Evolutionary conservation across 2,329 filamentous ascomycete species (phyloP).

Genomic region (Raffaelea ambrosiae): DNA sequence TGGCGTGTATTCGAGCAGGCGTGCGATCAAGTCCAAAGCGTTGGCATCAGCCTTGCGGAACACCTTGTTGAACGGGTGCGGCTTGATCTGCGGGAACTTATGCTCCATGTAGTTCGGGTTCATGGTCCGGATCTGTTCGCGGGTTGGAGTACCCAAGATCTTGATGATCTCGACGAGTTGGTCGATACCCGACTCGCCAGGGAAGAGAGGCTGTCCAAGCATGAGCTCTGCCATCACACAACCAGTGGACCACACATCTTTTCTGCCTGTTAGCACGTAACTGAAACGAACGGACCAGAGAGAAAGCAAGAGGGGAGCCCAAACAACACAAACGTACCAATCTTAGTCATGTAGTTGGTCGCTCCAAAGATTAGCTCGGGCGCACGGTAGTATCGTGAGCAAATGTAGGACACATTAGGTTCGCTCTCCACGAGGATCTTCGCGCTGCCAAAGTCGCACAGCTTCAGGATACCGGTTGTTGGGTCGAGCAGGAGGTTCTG

Average conservation of each 20-base stretch:
- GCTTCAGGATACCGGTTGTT: conserved; percentile 81
- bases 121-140: conserved; percentile 98
- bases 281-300: not conserved
- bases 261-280: conserved; percentile 8
- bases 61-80: conserved; percentile 97
- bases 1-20: conserved; percentile 91
- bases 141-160: conserved; percentile 89
- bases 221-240: conserved; percentile 99
- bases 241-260: conserved; percentile 98
- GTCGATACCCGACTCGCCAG: conserved; percentile 96
- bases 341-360: conserved; percentile 99
- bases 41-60: conserved; percentile 93
- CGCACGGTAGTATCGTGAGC: conserved; percentile 96
- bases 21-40: conserved; percentile 90
- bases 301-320: not conserved
- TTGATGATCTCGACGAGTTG: conserved; percentile 99
- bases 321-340: conserved; percentile 57
- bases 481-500: conserved; percentile 95
- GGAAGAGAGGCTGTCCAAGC: conserved; percentile 96
- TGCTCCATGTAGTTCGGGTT: conserved; percentile 99
- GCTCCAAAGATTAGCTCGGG: conserved; percentile 97
- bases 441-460: conserved; percentile 97
- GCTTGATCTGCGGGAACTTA: conserved; percentile 99
- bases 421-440: conserved; percentile 99
- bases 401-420: conserved; percentile 99